A percentile compares a stretch with the other conserved stretches of the same genome.
These are phyloP conservation scores for Sarocladium strictum DNA, from an alignment of 2,329 filamentous ascomycete genomes.

Conservation along the genomic window DNA sequence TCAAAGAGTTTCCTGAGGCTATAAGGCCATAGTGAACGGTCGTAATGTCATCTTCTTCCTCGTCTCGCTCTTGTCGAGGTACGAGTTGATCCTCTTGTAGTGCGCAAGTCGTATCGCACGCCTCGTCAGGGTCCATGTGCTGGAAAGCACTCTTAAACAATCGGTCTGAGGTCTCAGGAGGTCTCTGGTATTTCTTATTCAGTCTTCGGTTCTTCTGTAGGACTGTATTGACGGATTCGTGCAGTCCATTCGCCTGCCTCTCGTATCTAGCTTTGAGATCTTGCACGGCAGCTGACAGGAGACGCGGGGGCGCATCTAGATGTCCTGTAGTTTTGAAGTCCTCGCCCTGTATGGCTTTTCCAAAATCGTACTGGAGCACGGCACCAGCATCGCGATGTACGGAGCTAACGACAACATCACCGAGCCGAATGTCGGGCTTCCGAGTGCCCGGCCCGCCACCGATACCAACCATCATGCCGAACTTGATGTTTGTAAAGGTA, in stretches of 20 bases:
- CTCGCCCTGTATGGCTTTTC: constrained; percentile 11
- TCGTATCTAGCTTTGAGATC: constrained; percentile 11
- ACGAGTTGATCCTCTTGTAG: neutral
- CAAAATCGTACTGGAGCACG: constrained; percentile 14
- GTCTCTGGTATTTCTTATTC: constrained; percentile 2
- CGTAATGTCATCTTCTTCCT: constrained; percentile 9
- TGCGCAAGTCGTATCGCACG: neutral
- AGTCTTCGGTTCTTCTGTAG: constrained; percentile 7
- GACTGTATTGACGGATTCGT: neutral
- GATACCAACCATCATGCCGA: constrained; percentile 28
- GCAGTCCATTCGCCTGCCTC: constrained; percentile 16
- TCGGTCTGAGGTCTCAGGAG: neutral
- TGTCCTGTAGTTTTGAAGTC: constrained; percentile 9
- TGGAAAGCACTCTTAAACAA: neutral
- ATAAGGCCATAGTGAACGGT: constrained; percentile 15
- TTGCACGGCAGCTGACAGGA: neutral
- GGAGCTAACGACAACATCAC: constrained; percentile 17
- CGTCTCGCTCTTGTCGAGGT: neutral
- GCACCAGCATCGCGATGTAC: neutral
- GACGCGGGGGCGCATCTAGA: neutral
- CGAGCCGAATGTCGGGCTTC: constrained; percentile 22
- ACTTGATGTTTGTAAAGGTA: constrained; percentile 22
- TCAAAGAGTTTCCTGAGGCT: constrained; percentile 14
- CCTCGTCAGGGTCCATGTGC: neutral
- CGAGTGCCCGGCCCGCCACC: constrained; percentile 26